Percentiles rank a stretch among this genome's conserved stretches.
phyloP scores from a whole-genome alignment of 768 basidiomycete species.

The Austroboletus eburneus region DNA sequence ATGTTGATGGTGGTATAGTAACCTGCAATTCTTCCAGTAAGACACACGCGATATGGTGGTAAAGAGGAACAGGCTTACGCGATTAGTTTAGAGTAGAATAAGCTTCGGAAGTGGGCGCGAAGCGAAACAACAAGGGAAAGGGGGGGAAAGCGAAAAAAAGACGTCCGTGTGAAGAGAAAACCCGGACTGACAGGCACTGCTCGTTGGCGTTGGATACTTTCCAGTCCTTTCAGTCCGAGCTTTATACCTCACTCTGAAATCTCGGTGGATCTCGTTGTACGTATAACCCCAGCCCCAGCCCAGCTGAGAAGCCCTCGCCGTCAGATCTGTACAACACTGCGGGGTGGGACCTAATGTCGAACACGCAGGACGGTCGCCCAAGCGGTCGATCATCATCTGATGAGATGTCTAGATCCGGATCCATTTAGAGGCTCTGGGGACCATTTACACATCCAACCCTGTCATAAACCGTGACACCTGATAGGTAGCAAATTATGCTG shows the following conservation, averaged over 20 bases:
- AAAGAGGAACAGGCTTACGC: constrained; percentile 10
- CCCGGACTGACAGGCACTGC: constrained; percentile 3
- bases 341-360: constrained; percentile 19
- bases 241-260: constrained; percentile 22
- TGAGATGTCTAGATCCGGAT: constrained; percentile 16
- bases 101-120: neutral
- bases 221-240: constrained; percentile 1
- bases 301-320: constrained; percentile 8
- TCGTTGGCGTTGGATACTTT: constrained; percentile 4
- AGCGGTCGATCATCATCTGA: constrained; percentile 23
- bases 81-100: constrained; percentile 23
- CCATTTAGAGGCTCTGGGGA: constrained; percentile 13
- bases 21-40: constrained; percentile 12
- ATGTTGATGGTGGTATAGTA: constrained; percentile 23
- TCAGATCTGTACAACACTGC: constrained; percentile 4
- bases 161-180: neutral
- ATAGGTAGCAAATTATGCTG: constrained; percentile 2
- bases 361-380: constrained; percentile 9
- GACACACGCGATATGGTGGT: constrained; percentile 1
- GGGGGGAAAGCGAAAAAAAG: neutral
- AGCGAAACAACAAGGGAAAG: neutral
- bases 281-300: constrained; percentile 4
- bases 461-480: constrained; percentile 11
- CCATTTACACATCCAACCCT: constrained; percentile 17
- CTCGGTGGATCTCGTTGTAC: constrained; percentile 3